phyloP scores from a whole-genome alignment of 768 basidiomycete genomes.

The Phylloporus arenicola region DNA sequence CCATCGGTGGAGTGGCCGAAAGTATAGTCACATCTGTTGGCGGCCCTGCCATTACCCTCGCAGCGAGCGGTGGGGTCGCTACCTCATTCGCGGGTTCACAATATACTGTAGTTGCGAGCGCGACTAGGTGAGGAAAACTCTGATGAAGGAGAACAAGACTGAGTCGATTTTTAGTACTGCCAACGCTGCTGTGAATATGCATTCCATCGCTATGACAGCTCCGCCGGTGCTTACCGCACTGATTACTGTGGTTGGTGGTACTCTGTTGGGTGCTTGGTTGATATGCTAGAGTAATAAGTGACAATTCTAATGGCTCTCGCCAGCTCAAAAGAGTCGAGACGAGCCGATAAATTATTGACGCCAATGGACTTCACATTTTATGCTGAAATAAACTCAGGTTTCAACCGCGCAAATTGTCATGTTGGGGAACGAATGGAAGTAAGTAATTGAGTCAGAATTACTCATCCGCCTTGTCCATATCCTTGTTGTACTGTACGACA shows the following conservation, averaged over 20 bases:
- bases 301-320: not conserved
- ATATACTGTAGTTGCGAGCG: constrained; percentile 40
- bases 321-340: not conserved
- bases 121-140: constrained; percentile 11
- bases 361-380: not conserved
- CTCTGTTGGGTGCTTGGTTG: constrained; percentile 38
- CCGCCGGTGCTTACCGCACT: constrained; percentile 29
- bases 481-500: constrained; percentile 53
- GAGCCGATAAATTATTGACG: not conserved
- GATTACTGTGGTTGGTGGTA: constrained; percentile 26
- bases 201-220: constrained; percentile 11
- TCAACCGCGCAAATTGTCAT: not conserved
- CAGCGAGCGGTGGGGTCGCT: constrained; percentile 35
- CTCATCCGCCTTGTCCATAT: constrained; percentile 39
- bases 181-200: constrained; percentile 14
- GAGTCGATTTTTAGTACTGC: constrained; percentile 5
- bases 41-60: constrained; percentile 57
- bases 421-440: not conserved
- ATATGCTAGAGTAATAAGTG: constrained; percentile 21
- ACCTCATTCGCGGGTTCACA: constrained; percentile 51
- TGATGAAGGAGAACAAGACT: not conserved
- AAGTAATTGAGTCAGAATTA: constrained; percentile 5
- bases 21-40: constrained; percentile 57
- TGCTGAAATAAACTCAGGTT: not conserved
- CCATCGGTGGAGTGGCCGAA: constrained; percentile 45